A percentile compares a stretch with the other conserved stretches of the same genome.
Evolutionary conservation across 805 yeast species (phyloP).

Genomic region (Candida rishiriensis): DNA sequence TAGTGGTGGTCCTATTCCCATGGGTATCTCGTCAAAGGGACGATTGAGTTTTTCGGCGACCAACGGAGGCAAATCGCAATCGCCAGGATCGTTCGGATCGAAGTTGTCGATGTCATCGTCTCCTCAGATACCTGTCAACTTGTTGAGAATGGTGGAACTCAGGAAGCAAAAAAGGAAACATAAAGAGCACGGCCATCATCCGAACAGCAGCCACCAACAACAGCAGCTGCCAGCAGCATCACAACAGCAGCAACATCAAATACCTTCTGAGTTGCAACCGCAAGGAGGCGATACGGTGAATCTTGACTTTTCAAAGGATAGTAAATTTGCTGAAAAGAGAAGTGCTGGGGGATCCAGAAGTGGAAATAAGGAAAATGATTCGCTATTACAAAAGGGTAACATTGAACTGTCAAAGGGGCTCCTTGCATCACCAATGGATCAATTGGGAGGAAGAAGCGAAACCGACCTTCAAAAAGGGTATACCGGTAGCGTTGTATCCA

Average conservation of each 20-base stretch:
- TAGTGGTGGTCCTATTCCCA: background rate
- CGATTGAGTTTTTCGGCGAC: conserved; percentile 4
- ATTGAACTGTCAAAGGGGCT: background rate
- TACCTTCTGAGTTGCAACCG: no score
- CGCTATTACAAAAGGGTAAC: background rate
- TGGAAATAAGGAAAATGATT: background rate
- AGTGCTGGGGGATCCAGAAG: conserved; percentile 20
- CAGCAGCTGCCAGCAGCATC: background rate
- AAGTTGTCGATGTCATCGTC: conserved; percentile 53
- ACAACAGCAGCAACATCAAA: no score
- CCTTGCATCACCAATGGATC: background rate
- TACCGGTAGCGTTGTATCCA: background rate
- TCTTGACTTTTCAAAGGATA: conserved; percentile 7
- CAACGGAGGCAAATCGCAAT: background rate
- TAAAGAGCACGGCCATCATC: conserved; percentile 18
- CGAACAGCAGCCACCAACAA: background rate
- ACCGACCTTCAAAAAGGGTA: background rate
- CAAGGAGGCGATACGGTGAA: background rate
- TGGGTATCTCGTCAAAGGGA: conserved; percentile 2
- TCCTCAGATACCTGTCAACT: conserved; percentile 64
- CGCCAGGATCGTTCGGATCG: conserved; percentile 26
- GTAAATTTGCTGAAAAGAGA: conserved; percentile 11
- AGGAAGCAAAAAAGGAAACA: conserved; percentile 35
- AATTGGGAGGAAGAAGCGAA: background rate
- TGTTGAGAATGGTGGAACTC: conserved; percentile 51